Evolutionary conservation across 1,139 yeast genomes (phyloP), one percentile per base, ranked within the genome.

Genomic region (Nakaseomyces glabratus): DNA sequence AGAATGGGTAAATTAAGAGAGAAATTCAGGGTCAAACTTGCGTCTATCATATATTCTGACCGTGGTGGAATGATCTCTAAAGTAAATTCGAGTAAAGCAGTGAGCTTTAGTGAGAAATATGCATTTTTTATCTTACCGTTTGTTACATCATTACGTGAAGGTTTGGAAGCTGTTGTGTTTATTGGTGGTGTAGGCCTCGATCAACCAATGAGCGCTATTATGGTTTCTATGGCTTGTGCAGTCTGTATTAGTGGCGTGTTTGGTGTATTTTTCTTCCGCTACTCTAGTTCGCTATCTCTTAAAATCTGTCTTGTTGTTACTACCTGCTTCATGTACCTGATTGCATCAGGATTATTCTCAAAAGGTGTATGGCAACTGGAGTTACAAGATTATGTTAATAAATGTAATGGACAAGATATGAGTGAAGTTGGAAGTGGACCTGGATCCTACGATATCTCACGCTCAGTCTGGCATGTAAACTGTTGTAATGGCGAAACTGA

Each of bases 371-470:
- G 96, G 96, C 84, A 77, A 58, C 70, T 86, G 42, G 94, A 88
- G 57, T 63, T 79, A 38, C 82, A 82, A 55, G 58, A 61, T 39
- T 82, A 70, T 59, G 74, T 78, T 29, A 67, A 73, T 44, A 59
- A 61, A 44, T 71, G 90, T 56, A 77, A 79, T 38, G 96, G 95
- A 2, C 76, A 82, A 42, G 95, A 88, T 55, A 88, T 84, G 45
- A 71, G 90, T 32, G 97, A 88, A 60, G 73, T 75, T 8, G 97
- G 97, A 5, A 71, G 76, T 36, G 97, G 97, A 0, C 95, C 97
- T 1, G 97, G 97, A 6, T 82, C 95, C 1, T 88, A 88, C 60
- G 93, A 88, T 57, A 74, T 88, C 38, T 51, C 72, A 20, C 74
- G 71, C 42, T 69, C 81, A 11, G 82, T 88, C 2, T 88, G 97